A percentile compares a stretch with the other conserved stretches of the same genome.
phyloP scores from a whole-genome alignment of 768 basidiomycete genomes.

The Tubosaeta sp. region DNA sequence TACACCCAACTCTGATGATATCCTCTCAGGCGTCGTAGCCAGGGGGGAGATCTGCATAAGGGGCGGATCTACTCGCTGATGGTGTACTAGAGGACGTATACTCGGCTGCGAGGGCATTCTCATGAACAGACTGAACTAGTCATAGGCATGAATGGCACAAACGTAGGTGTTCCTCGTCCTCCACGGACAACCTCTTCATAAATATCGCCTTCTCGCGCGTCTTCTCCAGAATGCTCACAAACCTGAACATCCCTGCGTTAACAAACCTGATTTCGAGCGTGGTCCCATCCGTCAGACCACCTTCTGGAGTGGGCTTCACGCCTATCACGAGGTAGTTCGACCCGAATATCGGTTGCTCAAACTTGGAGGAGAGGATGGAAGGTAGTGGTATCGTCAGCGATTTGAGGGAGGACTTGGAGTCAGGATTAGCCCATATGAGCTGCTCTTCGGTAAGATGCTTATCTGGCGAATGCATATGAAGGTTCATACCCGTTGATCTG shows the following conservation, averaged over 20 bases:
- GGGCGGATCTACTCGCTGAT: slow-evolving; percentile 10
- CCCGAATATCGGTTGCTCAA: slow-evolving; percentile 72
- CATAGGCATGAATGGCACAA: slow-evolving; percentile 11
- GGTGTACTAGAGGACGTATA: slow-evolving; percentile 26
- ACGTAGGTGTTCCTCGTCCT: slow-evolving; percentile 32
- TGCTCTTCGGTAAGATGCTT: slow-evolving; percentile 26
- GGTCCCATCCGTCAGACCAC: slow-evolving; percentile 64
- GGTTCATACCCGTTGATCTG: slow-evolving; percentile 64
- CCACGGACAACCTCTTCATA: slow-evolving; percentile 56
- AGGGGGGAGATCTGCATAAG: slow-evolving; percentile 27
- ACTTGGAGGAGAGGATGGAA: slow-evolving; percentile 62
- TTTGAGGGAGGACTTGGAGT: slow-evolving; percentile 33
- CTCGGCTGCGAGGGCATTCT: slow-evolving; percentile 17
- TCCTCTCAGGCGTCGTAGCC: slow-evolving; percentile 23
- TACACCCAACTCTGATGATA: no score
- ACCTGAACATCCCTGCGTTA: slow-evolving; percentile 67
- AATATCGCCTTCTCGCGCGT: slow-evolving; percentile 70
- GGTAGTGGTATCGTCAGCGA: slow-evolving; percentile 55
- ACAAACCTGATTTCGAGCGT: slow-evolving; percentile 64
- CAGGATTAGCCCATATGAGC: slow-evolving; percentile 58
- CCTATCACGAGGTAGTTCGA: slow-evolving; percentile 65
- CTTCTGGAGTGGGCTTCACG: slow-evolving; percentile 60
- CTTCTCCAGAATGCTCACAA: slow-evolving; percentile 70
- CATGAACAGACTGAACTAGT: background rate
- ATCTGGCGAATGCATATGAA: background rate